A percentile compares a stretch with the other conserved stretches of the same genome.
Conservation (phyloP, 2,329 filamentous ascomycete species). For the Rosellinia necatrix region DNA sequence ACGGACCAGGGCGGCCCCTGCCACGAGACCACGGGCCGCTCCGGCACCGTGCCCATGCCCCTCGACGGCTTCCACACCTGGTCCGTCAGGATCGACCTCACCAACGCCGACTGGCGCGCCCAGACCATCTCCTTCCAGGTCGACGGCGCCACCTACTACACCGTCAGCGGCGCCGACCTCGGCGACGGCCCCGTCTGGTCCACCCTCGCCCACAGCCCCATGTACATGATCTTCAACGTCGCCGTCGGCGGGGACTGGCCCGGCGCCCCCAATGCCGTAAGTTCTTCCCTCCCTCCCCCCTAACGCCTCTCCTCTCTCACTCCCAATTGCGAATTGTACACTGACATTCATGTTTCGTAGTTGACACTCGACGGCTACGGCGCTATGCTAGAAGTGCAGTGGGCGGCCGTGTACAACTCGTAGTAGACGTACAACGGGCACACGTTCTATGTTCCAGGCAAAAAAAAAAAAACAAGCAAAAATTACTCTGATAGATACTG, state of each 20-base stretch:
- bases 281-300: slow-evolving; percentile 22
- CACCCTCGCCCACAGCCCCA: slow-evolving; percentile 53
- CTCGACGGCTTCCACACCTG: slow-evolving; percentile 54
- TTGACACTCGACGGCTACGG: slow-evolving; percentile 38
- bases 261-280: slow-evolving; percentile 37
- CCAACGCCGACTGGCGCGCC: slow-evolving; percentile 48
- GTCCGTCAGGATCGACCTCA: slow-evolving; percentile 56
- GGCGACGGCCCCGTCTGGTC: slow-evolving; percentile 54
- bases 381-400: slow-evolving; percentile 42
- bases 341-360: slow-evolving; percentile 28
- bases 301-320: too few species aligned
- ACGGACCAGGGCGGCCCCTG: slow-evolving; percentile 51
- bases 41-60: slow-evolving; percentile 43
- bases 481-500: slow-evolving; percentile 19
- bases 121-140: slow-evolving; percentile 58
- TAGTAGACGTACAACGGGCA: too few species aligned
- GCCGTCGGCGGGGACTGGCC: slow-evolving; percentile 59
- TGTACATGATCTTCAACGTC: slow-evolving; percentile 58
- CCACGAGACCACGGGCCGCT: slow-evolving; percentile 54
- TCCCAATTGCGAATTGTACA: background rate
- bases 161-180: slow-evolving; percentile 51
- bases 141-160: slow-evolving; percentile 51
- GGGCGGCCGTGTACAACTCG: slow-evolving; percentile 40
- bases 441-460: too few species aligned
- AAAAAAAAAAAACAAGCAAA: too few species aligned